These are phyloP conservation scores for Quercus tomentella DNA, from an alignment of 331 rosid species.

Conservation along the genomic window DNA sequence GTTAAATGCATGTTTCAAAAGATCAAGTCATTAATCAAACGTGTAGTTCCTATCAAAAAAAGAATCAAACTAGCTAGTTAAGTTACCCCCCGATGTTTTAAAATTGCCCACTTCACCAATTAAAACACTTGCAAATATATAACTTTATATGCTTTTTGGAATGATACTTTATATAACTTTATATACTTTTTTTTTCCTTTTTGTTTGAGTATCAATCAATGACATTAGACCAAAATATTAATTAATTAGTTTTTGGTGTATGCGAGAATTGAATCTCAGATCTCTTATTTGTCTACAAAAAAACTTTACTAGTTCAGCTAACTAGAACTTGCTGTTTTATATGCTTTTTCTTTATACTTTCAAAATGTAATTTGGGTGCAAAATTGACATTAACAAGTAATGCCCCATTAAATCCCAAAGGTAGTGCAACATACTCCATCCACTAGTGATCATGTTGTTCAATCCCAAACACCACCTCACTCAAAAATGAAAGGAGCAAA, in stretches of 20 bases:
- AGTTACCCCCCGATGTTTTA: neutral
- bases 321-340: accelerated
- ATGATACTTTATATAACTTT: neutral
- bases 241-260: too few species aligned
- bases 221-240: too few species aligned
- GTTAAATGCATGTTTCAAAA: neutral
- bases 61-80: neutral
- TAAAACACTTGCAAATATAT: neutral
- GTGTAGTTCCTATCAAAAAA: too few species aligned
- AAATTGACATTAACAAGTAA: neutral
- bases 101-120: neutral
- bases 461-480: neutral
- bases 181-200: neutral
- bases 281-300: accelerated
- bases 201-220: too few species aligned
- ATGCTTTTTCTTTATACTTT: too few species aligned
- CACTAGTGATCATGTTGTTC: neutral
- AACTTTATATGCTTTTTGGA: too few species aligned
- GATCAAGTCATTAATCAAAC: neutral
- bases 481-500: neutral
- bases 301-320: too few species aligned
- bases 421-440: neutral
- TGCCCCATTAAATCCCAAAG: neutral
- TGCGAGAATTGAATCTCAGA: too few species aligned
- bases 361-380: too few species aligned